A percentile compares a stretch with the other conserved stretches of the same genome.
phyloP scores from a whole-genome alignment of 352 stramenopile species.

The Phytopythium kandeliae region DNA sequence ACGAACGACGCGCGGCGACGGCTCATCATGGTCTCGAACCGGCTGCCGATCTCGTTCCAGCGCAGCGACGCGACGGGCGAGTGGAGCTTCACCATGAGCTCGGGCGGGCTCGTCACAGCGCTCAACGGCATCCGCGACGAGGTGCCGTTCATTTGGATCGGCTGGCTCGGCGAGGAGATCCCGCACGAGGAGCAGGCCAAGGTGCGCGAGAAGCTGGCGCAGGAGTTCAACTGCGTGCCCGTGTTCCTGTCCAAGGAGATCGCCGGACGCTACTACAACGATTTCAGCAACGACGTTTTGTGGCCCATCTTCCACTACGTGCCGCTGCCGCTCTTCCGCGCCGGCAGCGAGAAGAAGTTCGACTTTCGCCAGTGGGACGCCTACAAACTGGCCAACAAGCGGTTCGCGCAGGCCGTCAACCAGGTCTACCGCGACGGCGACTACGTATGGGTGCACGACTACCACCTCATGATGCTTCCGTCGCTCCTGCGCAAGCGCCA shows the following conservation, averaged over 20 bases:
- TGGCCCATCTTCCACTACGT: slow-evolving; percentile 93
- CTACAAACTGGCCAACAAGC: slow-evolving; percentile 83
- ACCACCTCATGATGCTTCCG: slow-evolving; percentile 86
- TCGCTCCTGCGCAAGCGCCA: slow-evolving; percentile 70
- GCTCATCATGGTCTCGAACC: slow-evolving; percentile 90
- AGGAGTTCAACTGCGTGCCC: slow-evolving; percentile 87
- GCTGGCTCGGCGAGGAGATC: slow-evolving; percentile 88
- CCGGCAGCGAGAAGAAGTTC: slow-evolving; percentile 89
- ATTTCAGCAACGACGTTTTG: slow-evolving; percentile 90
- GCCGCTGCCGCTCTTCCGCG: slow-evolving; percentile 81
- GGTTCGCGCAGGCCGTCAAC: slow-evolving; percentile 74
- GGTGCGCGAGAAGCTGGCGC: slow-evolving; percentile 73
- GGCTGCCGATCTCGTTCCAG: slow-evolving; percentile 85
- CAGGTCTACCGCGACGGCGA: slow-evolving; percentile 78
- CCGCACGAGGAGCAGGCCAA: slow-evolving; percentile 75
- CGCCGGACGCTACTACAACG: slow-evolving; percentile 89
- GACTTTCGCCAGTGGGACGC: slow-evolving; percentile 85
- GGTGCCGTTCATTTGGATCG: slow-evolving; percentile 90
- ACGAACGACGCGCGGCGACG: slow-evolving; percentile 56
- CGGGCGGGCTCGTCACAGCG: slow-evolving; percentile 83
- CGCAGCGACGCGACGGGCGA: slow-evolving; percentile 82
- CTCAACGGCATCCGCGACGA: slow-evolving; percentile 85
- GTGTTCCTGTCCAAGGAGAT: slow-evolving; percentile 89
- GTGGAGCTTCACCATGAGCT: slow-evolving; percentile 87
- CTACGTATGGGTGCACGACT: slow-evolving; percentile 88